These are phyloP conservation scores for Penicillium tannophilum DNA, from an alignment of 495 filamentous ascomycete species.

Conservation along the genomic window DNA sequence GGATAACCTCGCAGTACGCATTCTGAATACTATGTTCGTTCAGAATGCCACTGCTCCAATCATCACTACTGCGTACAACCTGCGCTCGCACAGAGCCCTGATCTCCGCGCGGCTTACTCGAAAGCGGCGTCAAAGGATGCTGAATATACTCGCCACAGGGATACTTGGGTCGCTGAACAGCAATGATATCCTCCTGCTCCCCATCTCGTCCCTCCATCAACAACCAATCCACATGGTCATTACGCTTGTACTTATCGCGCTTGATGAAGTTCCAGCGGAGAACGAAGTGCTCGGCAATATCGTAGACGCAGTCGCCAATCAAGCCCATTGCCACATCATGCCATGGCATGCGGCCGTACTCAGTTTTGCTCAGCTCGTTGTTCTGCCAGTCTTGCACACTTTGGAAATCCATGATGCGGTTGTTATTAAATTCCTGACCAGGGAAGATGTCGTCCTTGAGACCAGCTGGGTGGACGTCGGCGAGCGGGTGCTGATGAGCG, in stretches of 20 bases:
- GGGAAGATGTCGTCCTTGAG: constrained; percentile 88
- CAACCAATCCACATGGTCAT: constrained; percentile 78
- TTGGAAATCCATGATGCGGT: constrained; percentile 94
- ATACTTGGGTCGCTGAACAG: constrained; percentile 81
- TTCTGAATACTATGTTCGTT: constrained; percentile 91
- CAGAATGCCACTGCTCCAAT: constrained; percentile 95
- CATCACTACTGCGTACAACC: constrained; percentile 79
- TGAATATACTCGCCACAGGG: constrained; percentile 84
- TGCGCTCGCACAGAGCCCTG: constrained; percentile 81
- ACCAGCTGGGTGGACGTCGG: constrained; percentile 85
- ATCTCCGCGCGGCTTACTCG: constrained; percentile 50
- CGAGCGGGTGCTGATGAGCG: constrained; percentile 75
- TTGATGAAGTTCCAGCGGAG: constrained; percentile 97
- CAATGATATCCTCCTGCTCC: constrained; percentile 78
- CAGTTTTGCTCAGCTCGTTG: constrained; percentile 89
- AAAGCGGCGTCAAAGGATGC: constrained; percentile 72
- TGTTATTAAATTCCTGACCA: constrained; percentile 95
- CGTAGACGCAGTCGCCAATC: constrained; percentile 85
- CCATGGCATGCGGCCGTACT: constrained; percentile 97
- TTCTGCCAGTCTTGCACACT: constrained; percentile 88
- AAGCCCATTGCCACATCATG: constrained; percentile 93
- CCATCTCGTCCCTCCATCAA: constrained; percentile 76
- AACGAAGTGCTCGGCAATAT: constrained; percentile 96
- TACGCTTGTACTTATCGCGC: constrained; percentile 95
- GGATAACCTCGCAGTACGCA: constrained; percentile 83